A percentile compares a stretch with the other conserved stretches of the same genome.
Evolutionary conservation across 169 alveolate species (phyloP).

Genomic region (Cryptosporidium andersoni): DNA sequence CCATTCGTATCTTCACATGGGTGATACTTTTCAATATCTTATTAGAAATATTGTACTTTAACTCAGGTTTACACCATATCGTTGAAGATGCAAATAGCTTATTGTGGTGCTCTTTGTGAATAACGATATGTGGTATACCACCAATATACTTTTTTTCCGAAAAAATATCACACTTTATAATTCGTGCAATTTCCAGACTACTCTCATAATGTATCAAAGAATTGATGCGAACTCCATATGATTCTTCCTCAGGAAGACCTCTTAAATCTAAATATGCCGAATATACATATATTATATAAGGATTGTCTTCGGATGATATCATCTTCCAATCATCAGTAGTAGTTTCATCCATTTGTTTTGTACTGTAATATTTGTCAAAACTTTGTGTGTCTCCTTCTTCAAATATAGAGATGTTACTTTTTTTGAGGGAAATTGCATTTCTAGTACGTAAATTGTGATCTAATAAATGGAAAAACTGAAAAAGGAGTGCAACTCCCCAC

Average conservation of each 20-base stretch:
- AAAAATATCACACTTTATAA: constrained; percentile 2
- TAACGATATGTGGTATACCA: constrained; percentile 3
- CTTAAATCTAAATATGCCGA: constrained; percentile 58
- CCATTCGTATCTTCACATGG: too few relatives aligned
- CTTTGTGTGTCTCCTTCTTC: too few relatives aligned
- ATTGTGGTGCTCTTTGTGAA: constrained; percentile 60
- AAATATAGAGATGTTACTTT: too few relatives aligned
- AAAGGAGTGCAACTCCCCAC: too few relatives aligned
- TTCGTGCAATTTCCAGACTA: neutral
- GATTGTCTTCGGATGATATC: neutral
- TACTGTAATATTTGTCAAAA: too few relatives aligned
- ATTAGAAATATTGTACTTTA: too few relatives aligned
- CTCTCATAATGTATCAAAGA: constrained; percentile 13
- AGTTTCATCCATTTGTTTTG: too few relatives aligned
- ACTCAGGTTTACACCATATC: constrained; percentile 2
- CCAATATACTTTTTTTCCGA: neutral
- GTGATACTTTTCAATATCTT: too few relatives aligned
- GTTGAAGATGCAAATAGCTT: constrained; percentile 43
- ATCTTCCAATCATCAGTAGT: too few relatives aligned
- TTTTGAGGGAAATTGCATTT: too few relatives aligned
- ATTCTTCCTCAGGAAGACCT: neutral
- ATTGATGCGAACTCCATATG: constrained; percentile 8
- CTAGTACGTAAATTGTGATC: too few relatives aligned
- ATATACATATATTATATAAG: constrained; percentile 15
- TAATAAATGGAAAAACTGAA: too few relatives aligned